These are phyloP conservation scores for Pseudohyphozyma bogoriensis DNA, from an alignment of 768 basidiomycete species.

Conservation along the genomic window DNA sequence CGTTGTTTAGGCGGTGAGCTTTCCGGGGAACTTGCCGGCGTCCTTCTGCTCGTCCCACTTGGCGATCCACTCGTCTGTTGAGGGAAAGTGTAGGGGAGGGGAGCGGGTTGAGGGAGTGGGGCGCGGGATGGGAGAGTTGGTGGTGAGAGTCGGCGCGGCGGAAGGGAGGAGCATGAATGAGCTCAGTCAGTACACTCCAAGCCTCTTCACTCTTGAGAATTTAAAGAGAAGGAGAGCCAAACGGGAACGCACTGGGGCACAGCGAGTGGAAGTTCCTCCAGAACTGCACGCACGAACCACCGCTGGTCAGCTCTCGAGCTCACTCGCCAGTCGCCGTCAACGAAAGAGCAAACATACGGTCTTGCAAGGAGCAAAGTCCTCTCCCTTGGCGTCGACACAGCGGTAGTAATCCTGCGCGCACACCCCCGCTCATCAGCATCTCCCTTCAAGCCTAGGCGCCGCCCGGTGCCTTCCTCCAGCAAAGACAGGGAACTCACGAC, in stretches of 20 bases:
- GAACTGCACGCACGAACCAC: conserved; percentile 44
- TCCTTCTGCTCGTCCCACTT: conserved; percentile 70
- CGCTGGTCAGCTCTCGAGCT: neutral
- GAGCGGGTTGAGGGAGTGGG: conserved; percentile 59
- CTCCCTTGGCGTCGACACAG: conserved; percentile 91
- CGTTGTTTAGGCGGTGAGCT: no score
- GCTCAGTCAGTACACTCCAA: neutral
- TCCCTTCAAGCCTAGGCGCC: no score
- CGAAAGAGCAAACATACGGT: conserved; percentile 45
- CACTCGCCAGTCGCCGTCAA: no score
- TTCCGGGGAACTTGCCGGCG: conserved; percentile 8
- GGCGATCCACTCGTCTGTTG: conserved; percentile 76
- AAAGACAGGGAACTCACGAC: conserved; percentile 8
- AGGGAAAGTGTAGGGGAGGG: neutral
- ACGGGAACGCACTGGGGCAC: conserved; percentile 74
- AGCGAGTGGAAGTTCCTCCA: conserved; percentile 89
- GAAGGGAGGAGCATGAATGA: neutral
- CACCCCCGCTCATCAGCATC: no score
- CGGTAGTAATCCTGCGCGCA: conserved; percentile 77
- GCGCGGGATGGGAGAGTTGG: no score
- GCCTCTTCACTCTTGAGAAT: neutral
- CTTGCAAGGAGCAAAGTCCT: conserved; percentile 96
- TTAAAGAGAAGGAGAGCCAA: neutral
- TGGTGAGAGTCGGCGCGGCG: no score
- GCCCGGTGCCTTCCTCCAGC: neutral